A percentile compares a stretch with the other conserved stretches of the same genome.
Conservation (phyloP, 352 stramenopile genomes). For the Pythium pyrilobum region DNA sequence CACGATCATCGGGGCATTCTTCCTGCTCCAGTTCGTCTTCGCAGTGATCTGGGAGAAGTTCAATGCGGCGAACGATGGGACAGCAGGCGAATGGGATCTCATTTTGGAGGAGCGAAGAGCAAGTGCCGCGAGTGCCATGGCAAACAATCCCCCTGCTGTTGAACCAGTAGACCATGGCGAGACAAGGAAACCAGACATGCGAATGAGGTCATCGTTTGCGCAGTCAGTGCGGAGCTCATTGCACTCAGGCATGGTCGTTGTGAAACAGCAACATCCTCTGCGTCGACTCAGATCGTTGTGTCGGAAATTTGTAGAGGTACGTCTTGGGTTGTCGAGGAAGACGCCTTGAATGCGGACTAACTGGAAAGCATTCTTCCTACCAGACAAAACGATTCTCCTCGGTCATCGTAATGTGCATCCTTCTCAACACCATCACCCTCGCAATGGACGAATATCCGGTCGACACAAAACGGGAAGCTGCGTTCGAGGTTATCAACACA, state of each 20-base stretch:
- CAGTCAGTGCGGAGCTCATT: constrained; percentile 12
- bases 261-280: constrained; percentile 14
- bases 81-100: constrained; percentile 31
- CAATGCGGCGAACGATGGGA: constrained; percentile 37
- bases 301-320: constrained; percentile 18
- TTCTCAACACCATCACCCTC: constrained; percentile 58
- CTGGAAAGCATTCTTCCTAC: too few species aligned
- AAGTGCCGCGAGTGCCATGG: constrained; percentile 2
- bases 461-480: constrained; percentile 6
- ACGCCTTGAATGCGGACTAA: too few species aligned
- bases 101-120: constrained; percentile 25
- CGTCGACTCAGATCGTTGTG: constrained; percentile 18
- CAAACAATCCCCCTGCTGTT: not conserved
- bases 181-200: not conserved
- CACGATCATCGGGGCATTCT: constrained; percentile 77
- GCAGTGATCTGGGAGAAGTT: constrained; percentile 71
- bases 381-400: constrained; percentile 27
- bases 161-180: not conserved
- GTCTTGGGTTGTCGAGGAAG: too few species aligned
- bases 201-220: constrained; percentile 2
- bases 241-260: constrained; percentile 12
- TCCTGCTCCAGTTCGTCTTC: constrained; percentile 80
- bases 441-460: constrained; percentile 48
- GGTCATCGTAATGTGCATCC: constrained; percentile 43
- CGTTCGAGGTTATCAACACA: constrained; percentile 32